phyloP scores from a whole-genome alignment of 1,284 basidiomycete genomes.

The Phellinidium pouzarii region DNA sequence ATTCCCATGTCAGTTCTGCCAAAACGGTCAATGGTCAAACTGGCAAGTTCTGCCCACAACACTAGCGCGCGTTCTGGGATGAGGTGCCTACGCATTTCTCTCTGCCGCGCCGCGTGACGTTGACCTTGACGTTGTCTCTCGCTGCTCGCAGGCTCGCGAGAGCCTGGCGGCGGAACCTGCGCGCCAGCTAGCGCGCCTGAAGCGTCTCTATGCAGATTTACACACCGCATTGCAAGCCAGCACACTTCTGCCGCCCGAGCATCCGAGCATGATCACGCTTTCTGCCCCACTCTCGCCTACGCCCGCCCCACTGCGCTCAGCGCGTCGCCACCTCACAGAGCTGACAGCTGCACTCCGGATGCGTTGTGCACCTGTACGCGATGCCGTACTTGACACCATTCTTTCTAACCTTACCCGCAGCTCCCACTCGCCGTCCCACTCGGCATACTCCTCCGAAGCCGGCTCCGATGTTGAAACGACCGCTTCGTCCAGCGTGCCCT shows the following conservation, averaged over 20 bases:
- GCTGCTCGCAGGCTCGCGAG: slow-evolving; percentile 32
- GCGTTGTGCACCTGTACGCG: slow-evolving; percentile 62
- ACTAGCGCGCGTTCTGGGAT: no score
- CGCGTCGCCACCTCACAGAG: slow-evolving; percentile 43
- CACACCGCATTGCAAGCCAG: slow-evolving; percentile 34
- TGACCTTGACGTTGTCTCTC: no score
- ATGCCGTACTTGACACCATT: slow-evolving; percentile 43
- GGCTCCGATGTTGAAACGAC: slow-evolving; percentile 25
- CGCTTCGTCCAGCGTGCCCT: slow-evolving; percentile 24
- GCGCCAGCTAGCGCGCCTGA: slow-evolving; percentile 43
- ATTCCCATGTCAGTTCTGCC: no score
- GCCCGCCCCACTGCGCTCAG: slow-evolving; percentile 54
- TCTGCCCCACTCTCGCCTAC: slow-evolving; percentile 57
- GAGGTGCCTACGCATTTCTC: no score
- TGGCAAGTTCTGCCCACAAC: no score
- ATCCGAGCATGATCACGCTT: slow-evolving; percentile 42
- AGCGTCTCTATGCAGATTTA: slow-evolving; percentile 48
- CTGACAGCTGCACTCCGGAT: slow-evolving; percentile 41
- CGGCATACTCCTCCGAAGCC: slow-evolving; percentile 24
- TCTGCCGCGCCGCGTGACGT: no score
- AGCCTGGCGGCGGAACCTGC: slow-evolving; percentile 40
- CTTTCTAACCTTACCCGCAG: slow-evolving; percentile 31
- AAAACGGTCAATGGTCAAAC: no score
- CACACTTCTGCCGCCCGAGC: slow-evolving; percentile 45
- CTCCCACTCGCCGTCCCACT: background rate